Percentiles rank a stretch among this genome's conserved stretches.
These are phyloP conservation scores for Conticribra weissflogii DNA, from an alignment of 108 stramenopile species.

Conservation along the genomic window DNA sequence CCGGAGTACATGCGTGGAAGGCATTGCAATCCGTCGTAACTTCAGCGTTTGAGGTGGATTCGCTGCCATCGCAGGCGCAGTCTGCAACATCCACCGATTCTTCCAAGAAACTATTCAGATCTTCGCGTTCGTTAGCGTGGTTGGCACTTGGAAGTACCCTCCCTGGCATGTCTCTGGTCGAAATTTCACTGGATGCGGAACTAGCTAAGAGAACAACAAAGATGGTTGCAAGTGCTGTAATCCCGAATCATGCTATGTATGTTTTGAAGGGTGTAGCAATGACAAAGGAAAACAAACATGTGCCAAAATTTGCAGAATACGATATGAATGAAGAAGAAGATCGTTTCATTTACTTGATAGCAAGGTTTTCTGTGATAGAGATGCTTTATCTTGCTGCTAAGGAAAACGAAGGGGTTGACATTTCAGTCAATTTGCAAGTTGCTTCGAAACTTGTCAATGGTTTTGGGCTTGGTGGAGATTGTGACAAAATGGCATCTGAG, in stretches of 20 bases:
- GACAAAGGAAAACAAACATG: background rate
- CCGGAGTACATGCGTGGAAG: constrained; percentile 32
- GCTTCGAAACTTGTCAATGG: constrained; percentile 32
- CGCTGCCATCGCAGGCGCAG: background rate
- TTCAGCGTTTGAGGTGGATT: constrained; percentile 1
- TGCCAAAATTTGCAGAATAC: background rate
- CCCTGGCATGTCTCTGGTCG: background rate
- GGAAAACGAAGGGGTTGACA: background rate
- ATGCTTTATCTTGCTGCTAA: constrained; percentile 27
- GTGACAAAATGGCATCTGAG: background rate
- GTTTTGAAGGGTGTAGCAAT: constrained; percentile 5
- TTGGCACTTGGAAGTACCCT: constrained; percentile 29
- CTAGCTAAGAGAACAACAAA: constrained; percentile 30
- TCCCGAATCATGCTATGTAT: constrained; percentile 16
- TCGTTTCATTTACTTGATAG: constrained; percentile 19
- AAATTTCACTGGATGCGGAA: too few relatives aligned
- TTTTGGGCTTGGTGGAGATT: constrained; percentile 29
- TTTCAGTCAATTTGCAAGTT: constrained; percentile 38
- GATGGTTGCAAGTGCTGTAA: constrained; percentile 46
- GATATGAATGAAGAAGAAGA: background rate
- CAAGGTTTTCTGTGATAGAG: constrained; percentile 17
- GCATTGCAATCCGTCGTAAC: constrained; percentile 36
- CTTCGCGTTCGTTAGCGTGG: constrained; percentile 21
- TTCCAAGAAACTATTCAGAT: background rate
- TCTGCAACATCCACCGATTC: background rate